These are phyloP conservation scores for Suillus decipiens DNA, from an alignment of 768 basidiomycete genomes.

Conservation along the genomic window DNA sequence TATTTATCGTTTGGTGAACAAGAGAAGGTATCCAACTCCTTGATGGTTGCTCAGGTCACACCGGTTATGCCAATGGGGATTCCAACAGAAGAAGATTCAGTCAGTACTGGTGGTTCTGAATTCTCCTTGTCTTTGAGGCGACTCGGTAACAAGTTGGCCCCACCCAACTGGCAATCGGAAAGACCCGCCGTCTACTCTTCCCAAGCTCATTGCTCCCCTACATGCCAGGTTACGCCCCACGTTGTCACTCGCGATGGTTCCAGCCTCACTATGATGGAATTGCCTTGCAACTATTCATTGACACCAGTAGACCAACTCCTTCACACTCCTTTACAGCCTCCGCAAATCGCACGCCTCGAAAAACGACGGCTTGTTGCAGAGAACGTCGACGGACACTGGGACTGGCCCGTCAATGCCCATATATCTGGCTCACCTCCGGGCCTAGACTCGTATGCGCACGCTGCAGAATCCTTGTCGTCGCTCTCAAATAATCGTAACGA, in stretches of 20 bases:
- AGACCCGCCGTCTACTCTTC: constrained; percentile 18
- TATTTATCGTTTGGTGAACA: constrained; percentile 11
- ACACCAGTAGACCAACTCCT: constrained; percentile 32
- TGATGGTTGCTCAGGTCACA: constrained; percentile 14
- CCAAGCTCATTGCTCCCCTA: constrained; percentile 16
- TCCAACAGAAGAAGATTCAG: constrained; percentile 15
- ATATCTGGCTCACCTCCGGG: constrained; percentile 9
- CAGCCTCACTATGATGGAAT: constrained; percentile 9
- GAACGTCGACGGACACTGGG: constrained; percentile 15
- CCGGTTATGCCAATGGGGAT: constrained; percentile 10
- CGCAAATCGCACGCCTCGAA: constrained; percentile 22
- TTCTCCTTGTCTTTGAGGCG: constrained; percentile 35
- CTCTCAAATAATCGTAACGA: background rate
- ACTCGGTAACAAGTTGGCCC: constrained; percentile 32
- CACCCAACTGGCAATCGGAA: constrained; percentile 22
- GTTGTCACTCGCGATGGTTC: constrained; percentile 17
- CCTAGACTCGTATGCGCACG: background rate
- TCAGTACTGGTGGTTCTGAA: constrained; percentile 17
- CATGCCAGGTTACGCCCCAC: constrained; percentile 20
- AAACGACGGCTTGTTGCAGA: constrained; percentile 11
- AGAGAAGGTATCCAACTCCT: constrained; percentile 4
- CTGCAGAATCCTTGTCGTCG: background rate
- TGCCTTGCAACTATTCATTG: constrained; percentile 16
- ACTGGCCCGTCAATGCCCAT: constrained; percentile 22
- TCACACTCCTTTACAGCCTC: constrained; percentile 29